Base-by-base conservation (phyloP, 179 eudicot species). In the Sideroxylon spinosum region DNA sequence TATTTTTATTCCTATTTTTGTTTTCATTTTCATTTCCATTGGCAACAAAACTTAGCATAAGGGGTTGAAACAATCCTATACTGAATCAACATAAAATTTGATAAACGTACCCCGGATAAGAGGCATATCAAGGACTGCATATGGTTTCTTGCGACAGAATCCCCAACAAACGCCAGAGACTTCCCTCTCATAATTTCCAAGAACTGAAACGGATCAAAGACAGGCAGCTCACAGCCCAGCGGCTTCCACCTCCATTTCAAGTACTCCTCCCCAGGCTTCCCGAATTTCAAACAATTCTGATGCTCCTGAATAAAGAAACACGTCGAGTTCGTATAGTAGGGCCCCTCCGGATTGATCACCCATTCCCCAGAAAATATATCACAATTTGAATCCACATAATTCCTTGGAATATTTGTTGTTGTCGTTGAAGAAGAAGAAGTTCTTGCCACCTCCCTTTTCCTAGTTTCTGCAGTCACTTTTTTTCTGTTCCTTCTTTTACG, bases 211-310 rank as follows among this genome's bases (percentile, higher is more conserved):
- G 90, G 90, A 17, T 88, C 86, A 49, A 88, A 88, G 2, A 86
- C n/a, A 2, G 87, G 87, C 13, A 88, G 78, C 68, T 88, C 90
- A 59, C 90, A 88, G 4, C 76, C 87, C 53, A 84, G 81, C 16
- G 90, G 90, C 65, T 86, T 88, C 88, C 88, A 88, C 65, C 74
- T 88, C 90, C 90, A 88, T 55, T 88, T 86, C 85, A 88, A 32
- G 76, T 76, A 88, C 5, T 68, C 86, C 0, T 71, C 29, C 17
- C 83, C 89, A 11, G 90, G 90, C 64, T 83, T 68, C 7, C 87
- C 90, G n/a, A 77, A 88, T 71, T 86, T 88, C 86, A 86, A 72
- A 74, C 90, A 88, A 67, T 88, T 88, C 46, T 88, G 90, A 73
- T 88, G 90, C 63, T 88, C 87, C 17, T 88, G 90, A 60, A 88